These are phyloP conservation scores for Candida chilensis DNA, from an alignment of 805 yeast genomes.

Conservation along the genomic window DNA sequence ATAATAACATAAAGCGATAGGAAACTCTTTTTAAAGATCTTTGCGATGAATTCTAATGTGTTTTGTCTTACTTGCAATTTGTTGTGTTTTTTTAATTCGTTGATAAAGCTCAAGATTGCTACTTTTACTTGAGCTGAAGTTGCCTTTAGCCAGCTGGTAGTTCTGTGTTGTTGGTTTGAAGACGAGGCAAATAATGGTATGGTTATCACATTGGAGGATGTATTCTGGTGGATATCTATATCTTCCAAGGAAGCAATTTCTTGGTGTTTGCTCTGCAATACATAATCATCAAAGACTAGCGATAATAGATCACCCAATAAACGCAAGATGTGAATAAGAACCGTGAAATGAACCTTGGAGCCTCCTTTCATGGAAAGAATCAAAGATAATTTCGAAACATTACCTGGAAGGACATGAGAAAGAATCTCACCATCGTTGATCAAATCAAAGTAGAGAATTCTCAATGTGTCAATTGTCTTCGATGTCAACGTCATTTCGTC, in stretches of 20 bases:
- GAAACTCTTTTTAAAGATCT: conserved; percentile 18
- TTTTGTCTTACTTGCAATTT: conserved; percentile 20
- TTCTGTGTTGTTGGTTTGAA: conserved; percentile 18
- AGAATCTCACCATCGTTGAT: conserved; percentile 37
- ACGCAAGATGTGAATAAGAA: conserved; percentile 16
- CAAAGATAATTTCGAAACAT: conserved; percentile 33
- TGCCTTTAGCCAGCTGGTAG: conserved; percentile 44
- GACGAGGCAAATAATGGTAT: neutral
- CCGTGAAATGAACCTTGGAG: conserved; percentile 23
- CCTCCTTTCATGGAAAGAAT: conserved; percentile 18
- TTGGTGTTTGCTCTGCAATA: too few species aligned
- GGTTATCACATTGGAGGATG: neutral
- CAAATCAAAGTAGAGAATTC: conserved; percentile 18
- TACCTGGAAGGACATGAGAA: conserved; percentile 43
- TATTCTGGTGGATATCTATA: neutral
- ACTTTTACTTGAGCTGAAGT: conserved; percentile 40
- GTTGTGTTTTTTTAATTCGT: conserved; percentile 11
- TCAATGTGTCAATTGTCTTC: conserved; percentile 20
- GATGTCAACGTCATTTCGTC: conserved; percentile 15
- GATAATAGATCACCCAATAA: conserved; percentile 17
- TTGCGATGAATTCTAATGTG: conserved; percentile 16
- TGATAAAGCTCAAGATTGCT: conserved; percentile 27
- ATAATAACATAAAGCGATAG: conserved; percentile 22
- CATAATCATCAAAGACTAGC: conserved; percentile 31
- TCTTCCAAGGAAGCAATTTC: neutral